A percentile compares a stretch with the other conserved stretches of the same genome.
These are phyloP conservation scores for Hyphopichia fennica DNA, from an alignment of 1,139 yeast genomes.

Conservation along the genomic window DNA sequence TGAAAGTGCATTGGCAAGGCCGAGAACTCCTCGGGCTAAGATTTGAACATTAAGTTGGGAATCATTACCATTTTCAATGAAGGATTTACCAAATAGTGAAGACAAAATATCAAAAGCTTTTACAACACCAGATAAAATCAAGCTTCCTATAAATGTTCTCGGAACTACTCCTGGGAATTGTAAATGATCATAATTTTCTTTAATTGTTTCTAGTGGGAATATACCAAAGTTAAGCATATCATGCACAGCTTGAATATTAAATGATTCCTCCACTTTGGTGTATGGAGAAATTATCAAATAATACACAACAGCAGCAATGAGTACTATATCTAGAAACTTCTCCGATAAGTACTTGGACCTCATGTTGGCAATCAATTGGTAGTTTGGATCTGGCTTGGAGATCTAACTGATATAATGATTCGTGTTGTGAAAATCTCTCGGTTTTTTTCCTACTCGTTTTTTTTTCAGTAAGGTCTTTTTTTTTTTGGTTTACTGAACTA, in stretches of 20 bases:
- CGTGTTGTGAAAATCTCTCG: too few species aligned
- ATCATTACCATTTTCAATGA: constrained; percentile 13
- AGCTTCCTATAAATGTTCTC: constrained; percentile 78
- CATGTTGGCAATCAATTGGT: background rate
- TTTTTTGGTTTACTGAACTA: too few species aligned
- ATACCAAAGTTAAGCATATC: constrained; percentile 72
- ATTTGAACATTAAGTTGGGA: constrained; percentile 48
- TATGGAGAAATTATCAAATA: constrained; percentile 67
- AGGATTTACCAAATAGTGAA: constrained; percentile 17
- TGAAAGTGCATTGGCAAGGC: constrained; percentile 44
- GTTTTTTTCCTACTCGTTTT: too few species aligned
- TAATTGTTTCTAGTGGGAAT: constrained; percentile 31
- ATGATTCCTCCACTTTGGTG: constrained; percentile 94
- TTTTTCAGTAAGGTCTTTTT: too few species aligned
- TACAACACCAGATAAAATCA: constrained; percentile 46
- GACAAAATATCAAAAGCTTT: constrained; percentile 28
- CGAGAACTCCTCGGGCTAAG: constrained; percentile 53
- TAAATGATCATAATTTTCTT: constrained; percentile 63
- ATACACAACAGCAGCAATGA: constrained; percentile 32
- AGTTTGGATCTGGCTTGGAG: too few species aligned
- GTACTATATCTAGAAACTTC: constrained; percentile 17
- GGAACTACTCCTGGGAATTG: constrained; percentile 90
- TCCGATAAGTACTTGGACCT: background rate
- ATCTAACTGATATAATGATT: too few species aligned
- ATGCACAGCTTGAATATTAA: constrained; percentile 86